Percentiles rank a stretch among this genome's conserved stretches.
Evolutionary conservation across 805 yeast genomes (phyloP).

Genomic region (Candida hungchunana): DNA sequence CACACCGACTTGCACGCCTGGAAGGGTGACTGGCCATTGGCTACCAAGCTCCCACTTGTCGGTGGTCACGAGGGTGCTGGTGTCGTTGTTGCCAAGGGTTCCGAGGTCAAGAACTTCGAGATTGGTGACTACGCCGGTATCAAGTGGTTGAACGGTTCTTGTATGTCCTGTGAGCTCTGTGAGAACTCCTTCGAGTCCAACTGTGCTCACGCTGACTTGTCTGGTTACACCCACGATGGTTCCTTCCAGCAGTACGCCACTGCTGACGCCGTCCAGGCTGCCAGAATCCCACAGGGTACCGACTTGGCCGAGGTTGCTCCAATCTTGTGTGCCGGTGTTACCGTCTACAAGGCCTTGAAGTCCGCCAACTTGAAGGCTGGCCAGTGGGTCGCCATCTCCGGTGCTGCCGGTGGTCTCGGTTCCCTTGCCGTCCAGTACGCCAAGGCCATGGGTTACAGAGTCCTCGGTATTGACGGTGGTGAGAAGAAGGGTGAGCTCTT

Average conservation of each 20-base stretch:
- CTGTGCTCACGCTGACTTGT: conserved; percentile 65
- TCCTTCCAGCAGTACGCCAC: conserved; percentile 67
- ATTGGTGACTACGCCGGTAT: conserved; percentile 66
- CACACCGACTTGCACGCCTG: conserved; percentile 72
- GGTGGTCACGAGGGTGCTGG: conserved; percentile 81
- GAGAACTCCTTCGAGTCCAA: conserved; percentile 56
- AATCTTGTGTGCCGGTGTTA: conserved; percentile 38
- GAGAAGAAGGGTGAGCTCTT: conserved; percentile 56
- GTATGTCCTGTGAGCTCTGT: conserved; percentile 64
- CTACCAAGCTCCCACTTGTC: conserved; percentile 54
- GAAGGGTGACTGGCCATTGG: conserved; percentile 40
- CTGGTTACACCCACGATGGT: conserved; percentile 43
- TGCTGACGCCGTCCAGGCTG: conserved; percentile 63
- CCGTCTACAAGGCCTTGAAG: conserved; percentile 67
- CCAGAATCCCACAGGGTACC: conserved; percentile 55
- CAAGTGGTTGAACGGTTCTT: conserved; percentile 69
- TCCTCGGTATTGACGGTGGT: conserved; percentile 74
- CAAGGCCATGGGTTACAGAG: conserved; percentile 71
- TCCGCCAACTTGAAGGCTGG: conserved; percentile 57
- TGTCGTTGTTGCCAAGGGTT: conserved; percentile 62
- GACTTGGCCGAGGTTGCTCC: conserved; percentile 59
- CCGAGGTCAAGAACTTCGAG: conserved; percentile 55
- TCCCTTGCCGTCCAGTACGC: conserved; percentile 76
- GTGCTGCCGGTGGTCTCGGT: conserved; percentile 84
- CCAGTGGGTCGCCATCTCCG: conserved; percentile 71